A percentile compares a stretch with the other conserved stretches of the same genome.
phyloP scores from a whole-genome alignment of 192 early-diverging fungal genomes.

The Rhizoclosmatium sp. region DNA sequence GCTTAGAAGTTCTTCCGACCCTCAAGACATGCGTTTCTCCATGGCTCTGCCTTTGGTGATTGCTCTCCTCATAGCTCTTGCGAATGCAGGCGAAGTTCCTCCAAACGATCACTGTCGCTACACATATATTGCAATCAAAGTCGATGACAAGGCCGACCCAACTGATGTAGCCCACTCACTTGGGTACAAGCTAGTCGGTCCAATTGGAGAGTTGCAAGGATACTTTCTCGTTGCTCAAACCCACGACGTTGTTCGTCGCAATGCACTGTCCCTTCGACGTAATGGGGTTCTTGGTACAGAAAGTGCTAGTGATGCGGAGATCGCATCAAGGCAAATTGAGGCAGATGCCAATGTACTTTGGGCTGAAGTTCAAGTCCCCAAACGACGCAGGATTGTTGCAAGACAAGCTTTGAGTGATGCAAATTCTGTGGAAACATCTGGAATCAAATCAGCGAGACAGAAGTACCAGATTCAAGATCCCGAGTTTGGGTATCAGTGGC shows the following conservation, averaged over 20 bases:
- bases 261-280: no score
- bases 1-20: no score
- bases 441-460: conserved; percentile 5
- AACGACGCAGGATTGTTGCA: conserved; percentile 48
- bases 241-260: no score
- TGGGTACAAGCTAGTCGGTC: conserved; percentile 51
- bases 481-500: conserved; percentile 31
- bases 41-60: no score
- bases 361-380: conserved; percentile 52
- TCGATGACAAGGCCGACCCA: neutral
- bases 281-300: no score
- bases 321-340: neutral
- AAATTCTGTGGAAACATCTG: neutral
- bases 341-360: conserved; percentile 32
- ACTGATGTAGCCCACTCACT: conserved; percentile 30
- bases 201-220: conserved; percentile 70
- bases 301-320: no score
- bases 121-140: neutral
- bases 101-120: conserved; percentile 3
- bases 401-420: conserved; percentile 9
- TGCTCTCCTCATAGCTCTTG: no score
- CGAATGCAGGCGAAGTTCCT: neutral
- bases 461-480: conserved; percentile 52
- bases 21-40: no score
- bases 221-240: conserved; percentile 61